Evolutionary conservation across 441 rosid genomes (phyloP), one percentile per base, ranked within the genome.

Genomic region (Manihot esculenta): DNA sequence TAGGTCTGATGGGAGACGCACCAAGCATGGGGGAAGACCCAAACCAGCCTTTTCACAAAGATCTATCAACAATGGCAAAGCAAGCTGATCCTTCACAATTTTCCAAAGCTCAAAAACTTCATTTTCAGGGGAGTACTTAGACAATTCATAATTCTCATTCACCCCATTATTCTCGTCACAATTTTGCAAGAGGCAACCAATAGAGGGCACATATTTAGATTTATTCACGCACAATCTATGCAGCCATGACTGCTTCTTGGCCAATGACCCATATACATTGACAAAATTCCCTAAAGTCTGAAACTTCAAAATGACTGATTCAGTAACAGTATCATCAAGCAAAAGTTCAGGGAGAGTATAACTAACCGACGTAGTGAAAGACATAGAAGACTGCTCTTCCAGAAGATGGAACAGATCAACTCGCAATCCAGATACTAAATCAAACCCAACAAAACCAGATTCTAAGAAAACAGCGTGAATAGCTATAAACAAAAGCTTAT

Each of bases 391-490:
- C 72, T 82, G 72, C 60, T 81, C 79, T 21, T 85, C 81, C 2
- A 88, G 79, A 26, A 89, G 72, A 68, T 70, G 78, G 68, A 89
- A 75, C 73, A 74, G 66, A 75, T 85, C 85, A 42, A 82, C 70
- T 26, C 74, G 72, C 66, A 61, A 53, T 7, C 81, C 72, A 10
- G 85, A 84, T 20, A 24, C 62, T 0, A 81, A 50, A 78, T 87
- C 78, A 5, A 83, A 74, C 27, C 85, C 83, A n/a, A 84, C 75
- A 64, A 90, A 92, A 21, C 94, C 94, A 23, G 87, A 87, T 65
- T 94, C 94, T 61, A 85, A 64, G 64, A 94, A 77, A 48, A 90
- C 87, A 0, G 94, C 93, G 54, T 90, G 94, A 74, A 89, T 79
- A 2, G 94, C 88, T 51, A 83, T 27, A 50, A 83, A 86, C 60